Evolutionary conservation across 495 filamentous ascomycete genomes (phyloP).

Genomic region (Aspergillus nanangensis): DNA sequence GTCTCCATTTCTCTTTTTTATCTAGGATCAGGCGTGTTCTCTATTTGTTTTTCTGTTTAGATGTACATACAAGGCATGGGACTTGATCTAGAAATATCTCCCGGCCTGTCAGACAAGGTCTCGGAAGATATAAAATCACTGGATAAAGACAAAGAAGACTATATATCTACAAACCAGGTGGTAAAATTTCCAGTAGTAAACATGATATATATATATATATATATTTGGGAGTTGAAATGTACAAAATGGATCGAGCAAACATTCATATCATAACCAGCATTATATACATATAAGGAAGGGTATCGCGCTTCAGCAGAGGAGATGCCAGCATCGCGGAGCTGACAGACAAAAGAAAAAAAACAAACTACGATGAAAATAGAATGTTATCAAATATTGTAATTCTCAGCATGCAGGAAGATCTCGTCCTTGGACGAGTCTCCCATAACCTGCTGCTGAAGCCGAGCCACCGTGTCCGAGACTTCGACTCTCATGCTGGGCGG

Average conservation of each 20-base stretch:
- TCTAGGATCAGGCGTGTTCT: too few species aligned
- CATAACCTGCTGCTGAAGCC: constrained; percentile 79
- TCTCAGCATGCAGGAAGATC: constrained; percentile 93
- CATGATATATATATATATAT: neutral
- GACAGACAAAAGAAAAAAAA: constrained; percentile 1
- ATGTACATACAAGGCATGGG: constrained; percentile 2
- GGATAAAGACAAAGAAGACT: neutral
- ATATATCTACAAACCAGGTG: too few species aligned
- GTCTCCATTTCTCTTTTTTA: too few species aligned
- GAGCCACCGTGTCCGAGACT: constrained; percentile 77
- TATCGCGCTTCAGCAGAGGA: constrained; percentile 4
- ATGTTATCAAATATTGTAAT: constrained; percentile 71
- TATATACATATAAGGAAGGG: too few species aligned
- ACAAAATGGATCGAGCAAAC: too few species aligned
- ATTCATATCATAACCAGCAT: too few species aligned
- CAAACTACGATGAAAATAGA: constrained; percentile 5
- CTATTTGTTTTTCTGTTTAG: constrained; percentile 2
- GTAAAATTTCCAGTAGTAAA: too few species aligned
- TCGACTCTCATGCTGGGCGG: constrained; percentile 83
- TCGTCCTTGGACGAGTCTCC: constrained; percentile 73
- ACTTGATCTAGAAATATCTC: neutral
- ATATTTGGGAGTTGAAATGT: neutral
- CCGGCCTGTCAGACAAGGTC: constrained; percentile 10
- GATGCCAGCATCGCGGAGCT: neutral
- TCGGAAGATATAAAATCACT: neutral